Conservation (phyloP, 108 stramenopile species). For the Pseudonitzschia delicatissima region DNA sequence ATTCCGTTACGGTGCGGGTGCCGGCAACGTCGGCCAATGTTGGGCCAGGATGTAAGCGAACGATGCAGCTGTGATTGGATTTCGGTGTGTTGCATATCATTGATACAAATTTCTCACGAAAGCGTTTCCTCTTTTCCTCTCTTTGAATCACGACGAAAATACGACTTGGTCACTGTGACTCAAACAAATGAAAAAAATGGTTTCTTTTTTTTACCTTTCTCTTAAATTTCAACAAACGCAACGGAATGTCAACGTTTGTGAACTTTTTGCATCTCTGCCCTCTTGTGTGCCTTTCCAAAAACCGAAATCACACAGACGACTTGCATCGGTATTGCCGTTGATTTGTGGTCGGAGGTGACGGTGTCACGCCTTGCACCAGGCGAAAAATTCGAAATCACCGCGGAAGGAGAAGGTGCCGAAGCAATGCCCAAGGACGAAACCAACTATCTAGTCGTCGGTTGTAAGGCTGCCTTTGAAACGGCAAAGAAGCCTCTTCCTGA, state of each 20-base stretch:
- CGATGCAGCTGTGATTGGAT: too few species aligned
- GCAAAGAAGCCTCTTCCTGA: constrained; percentile 92
- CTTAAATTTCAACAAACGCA: background rate
- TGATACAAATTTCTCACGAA: too few species aligned
- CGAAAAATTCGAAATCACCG: constrained; percentile 90
- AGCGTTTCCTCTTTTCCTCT: too few species aligned
- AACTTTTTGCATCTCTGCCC: background rate
- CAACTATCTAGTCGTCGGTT: constrained; percentile 90
- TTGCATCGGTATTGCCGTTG: constrained; percentile 96
- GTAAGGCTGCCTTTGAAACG: constrained; percentile 91
- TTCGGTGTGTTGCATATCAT: too few species aligned
- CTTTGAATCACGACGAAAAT: too few species aligned
- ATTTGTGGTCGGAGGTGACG: constrained; percentile 97
- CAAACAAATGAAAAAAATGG: too few species aligned
- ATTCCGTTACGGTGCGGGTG: constrained; percentile 93
- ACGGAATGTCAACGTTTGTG: background rate
- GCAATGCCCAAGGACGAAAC: constrained; percentile 87
- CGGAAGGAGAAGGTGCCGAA: constrained; percentile 84
- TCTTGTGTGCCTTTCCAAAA: background rate
- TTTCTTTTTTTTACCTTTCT: background rate
- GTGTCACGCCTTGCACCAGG: constrained; percentile 58
- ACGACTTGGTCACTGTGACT: too few species aligned
- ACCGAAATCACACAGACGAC: constrained; percentile 53
- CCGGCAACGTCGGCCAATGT: constrained; percentile 98
- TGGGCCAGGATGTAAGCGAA: constrained; percentile 91